Conservation (phyloP, 2,329 filamentous ascomycete genomes). For the Colletotrichum sp. region DNA sequence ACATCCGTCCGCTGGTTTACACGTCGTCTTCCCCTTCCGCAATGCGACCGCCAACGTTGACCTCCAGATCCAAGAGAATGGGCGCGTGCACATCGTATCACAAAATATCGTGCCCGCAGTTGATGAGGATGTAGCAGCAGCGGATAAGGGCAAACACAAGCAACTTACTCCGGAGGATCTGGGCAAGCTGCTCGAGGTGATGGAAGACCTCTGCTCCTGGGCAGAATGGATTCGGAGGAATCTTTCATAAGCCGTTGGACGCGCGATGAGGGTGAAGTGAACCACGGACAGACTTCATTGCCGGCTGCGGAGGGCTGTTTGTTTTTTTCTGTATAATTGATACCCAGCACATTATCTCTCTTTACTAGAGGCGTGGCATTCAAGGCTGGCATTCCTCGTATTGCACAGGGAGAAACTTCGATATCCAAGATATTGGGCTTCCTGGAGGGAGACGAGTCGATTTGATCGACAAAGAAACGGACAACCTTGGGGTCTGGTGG, state of each 20-base stretch:
- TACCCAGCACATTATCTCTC: conserved; percentile 6
- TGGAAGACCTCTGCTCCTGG: conserved; percentile 60
- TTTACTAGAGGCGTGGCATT: not conserved
- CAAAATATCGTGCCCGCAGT: conserved; percentile 55
- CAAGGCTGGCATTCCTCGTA: not conserved
- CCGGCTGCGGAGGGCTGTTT: not conserved
- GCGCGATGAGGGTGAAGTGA: not conserved
- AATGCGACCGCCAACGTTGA: conserved; percentile 55
- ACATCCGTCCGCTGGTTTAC: conserved; percentile 52
- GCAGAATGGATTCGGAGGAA: conserved; percentile 55
- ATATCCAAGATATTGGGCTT: not conserved
- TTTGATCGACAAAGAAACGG: not conserved
- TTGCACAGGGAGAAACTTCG: not conserved
- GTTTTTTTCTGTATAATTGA: conserved; percentile 20
- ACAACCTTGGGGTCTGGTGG: not conserved
- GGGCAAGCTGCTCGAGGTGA: conserved; percentile 50
- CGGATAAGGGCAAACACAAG: conserved; percentile 32
- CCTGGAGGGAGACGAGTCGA: not conserved
- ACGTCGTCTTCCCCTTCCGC: conserved; percentile 60
- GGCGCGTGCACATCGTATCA: conserved; percentile 60
- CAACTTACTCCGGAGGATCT: conserved; percentile 46
- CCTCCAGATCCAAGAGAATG: conserved; percentile 65
- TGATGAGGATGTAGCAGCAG: conserved; percentile 17
- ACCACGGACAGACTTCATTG: not conserved
- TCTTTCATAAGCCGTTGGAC: not conserved